Percentiles rank a stretch among this genome's conserved stretches.
phyloP scores from a whole-genome alignment of 2,329 filamentous ascomycete genomes.

The Penicillium carneum region DNA sequence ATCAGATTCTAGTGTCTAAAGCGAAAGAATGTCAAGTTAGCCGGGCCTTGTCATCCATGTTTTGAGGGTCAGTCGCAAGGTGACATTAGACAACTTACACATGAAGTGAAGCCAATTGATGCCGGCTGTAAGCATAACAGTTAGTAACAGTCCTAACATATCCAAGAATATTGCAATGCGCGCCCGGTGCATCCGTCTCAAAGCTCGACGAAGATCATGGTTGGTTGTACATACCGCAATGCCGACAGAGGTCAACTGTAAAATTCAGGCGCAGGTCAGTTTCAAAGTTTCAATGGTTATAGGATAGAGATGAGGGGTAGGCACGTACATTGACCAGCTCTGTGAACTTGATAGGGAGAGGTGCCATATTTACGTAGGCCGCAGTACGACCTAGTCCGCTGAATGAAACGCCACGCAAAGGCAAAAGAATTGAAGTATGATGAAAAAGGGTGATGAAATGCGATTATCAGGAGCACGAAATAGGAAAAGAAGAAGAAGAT shows the following conservation, averaged over 20 bases:
- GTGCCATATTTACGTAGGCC: slow-evolving; percentile 60
- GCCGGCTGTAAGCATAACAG: slow-evolving; percentile 59
- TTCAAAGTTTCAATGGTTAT: slow-evolving; percentile 42
- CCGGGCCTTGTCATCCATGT: slow-evolving; percentile 10
- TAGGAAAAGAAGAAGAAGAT: slow-evolving; percentile 23
- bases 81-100: slow-evolving; percentile 63
- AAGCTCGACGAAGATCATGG: slow-evolving; percentile 22
- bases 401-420: slow-evolving; percentile 50
- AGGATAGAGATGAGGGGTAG: slow-evolving; percentile 43
- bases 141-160: slow-evolving; percentile 34
- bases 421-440: slow-evolving; percentile 32
- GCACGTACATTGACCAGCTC: slow-evolving; percentile 79
- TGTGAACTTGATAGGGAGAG: slow-evolving; percentile 89
- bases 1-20: slow-evolving; percentile 95
- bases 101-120: slow-evolving; percentile 86
- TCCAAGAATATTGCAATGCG: slow-evolving; percentile 12
- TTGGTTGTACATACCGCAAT: slow-evolving; percentile 59
- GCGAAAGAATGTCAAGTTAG: slow-evolving; percentile 32
- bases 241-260: slow-evolving; percentile 61
- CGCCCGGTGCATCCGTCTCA: slow-evolving; percentile 32
- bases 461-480: slow-evolving; percentile 29
- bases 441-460: slow-evolving; percentile 24
- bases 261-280: slow-evolving; percentile 38
- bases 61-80: slow-evolving; percentile 19
- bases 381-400: slow-evolving; percentile 54